Base-by-base conservation (phyloP, 148 eudicot genomes). In the Nepenthes mirabilis region DNA sequence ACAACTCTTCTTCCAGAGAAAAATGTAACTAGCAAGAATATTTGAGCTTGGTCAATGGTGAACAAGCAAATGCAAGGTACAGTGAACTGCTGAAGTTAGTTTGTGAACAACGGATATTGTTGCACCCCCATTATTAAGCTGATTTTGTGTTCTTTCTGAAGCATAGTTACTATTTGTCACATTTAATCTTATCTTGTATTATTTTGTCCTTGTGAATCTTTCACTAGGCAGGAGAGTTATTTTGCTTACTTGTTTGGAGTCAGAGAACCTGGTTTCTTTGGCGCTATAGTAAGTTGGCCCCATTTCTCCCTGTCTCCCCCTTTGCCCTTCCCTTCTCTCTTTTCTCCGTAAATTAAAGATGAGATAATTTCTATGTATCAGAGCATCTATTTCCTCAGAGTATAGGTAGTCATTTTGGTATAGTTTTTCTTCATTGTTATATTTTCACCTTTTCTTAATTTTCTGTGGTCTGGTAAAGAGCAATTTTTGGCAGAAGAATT, bases 191-290 rank as follows among this genome's bases (percentile, higher is more conserved):
- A 4, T 62, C 36, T 23, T 52, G 49, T 59, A 36, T 52, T 70
- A 68, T 59, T 43, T 63, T 53, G 3, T 55, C 1, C 1, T 6
- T 55, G 32, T 32, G 11, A 3, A 33, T 36, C 11, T 23, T 59
- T 55, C 60, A 1, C 55, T 57, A 91, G 97, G 75, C 97, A 91
- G 83, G 97, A 91, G 77, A 91, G 97, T 71, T 91, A 91, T 72
- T 91, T 91, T 77, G 97, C 96, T 62, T 91, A 91, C 75, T 77
- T 91, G 75, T 91, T 91, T 74, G 97, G 97, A 55, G 97, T 91
- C 63, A 77, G 80, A 65, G 97, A 91, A 77, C 97, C 97, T 5
- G 90, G 81, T 13, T 91, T 88, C 61, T 91, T 85, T 67, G 97
- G 90, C 73, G 94, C 97, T 58, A 66, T 91, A 69, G 97, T 91